Percentiles rank a stretch among this genome's conserved stretches.
These are phyloP conservation scores for Cyclotella kingstonii DNA, from an alignment of 108 stramenopile genomes.

Conservation along the genomic window DNA sequence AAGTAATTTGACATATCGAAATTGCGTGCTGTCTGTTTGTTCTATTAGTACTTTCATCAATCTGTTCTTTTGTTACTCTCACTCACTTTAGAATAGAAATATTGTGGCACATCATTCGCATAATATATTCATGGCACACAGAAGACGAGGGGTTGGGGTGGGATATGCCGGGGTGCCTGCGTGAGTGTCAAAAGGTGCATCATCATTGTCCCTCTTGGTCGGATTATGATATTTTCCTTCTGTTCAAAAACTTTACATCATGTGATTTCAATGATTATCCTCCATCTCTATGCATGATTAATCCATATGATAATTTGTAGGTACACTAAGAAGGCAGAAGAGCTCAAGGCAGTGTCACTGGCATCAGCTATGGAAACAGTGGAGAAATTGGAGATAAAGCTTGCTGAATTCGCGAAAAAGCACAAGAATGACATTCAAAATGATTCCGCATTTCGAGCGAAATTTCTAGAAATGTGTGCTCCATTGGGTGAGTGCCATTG, in stretches of 20 bases:
- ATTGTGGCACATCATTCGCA: too few relatives aligned
- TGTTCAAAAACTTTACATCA: too few relatives aligned
- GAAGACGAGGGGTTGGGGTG: slow-evolving; percentile 70
- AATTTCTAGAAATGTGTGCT: slow-evolving; percentile 95
- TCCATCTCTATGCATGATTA: too few relatives aligned
- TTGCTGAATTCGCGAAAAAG: slow-evolving; percentile 87
- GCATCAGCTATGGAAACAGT: slow-evolving; percentile 80
- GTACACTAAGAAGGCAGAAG: slow-evolving; percentile 76
- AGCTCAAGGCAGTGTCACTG: slow-evolving; percentile 68
- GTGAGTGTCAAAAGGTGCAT: slow-evolving; percentile 33
- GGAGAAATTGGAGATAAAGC: slow-evolving; percentile 69
- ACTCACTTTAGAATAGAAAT: too few relatives aligned
- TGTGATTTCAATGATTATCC: too few relatives aligned
- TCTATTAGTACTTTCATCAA: too few relatives aligned
- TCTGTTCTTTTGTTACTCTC: too few relatives aligned
- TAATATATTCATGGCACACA: slow-evolving; percentile 51
- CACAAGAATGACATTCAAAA: slow-evolving; percentile 88
- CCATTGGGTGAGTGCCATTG: slow-evolving; percentile 45
- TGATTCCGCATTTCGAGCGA: slow-evolving; percentile 88
- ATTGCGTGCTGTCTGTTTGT: too few relatives aligned
- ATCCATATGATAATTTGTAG: too few relatives aligned
- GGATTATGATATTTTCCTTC: not conserved
- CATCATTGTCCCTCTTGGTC: too few relatives aligned
- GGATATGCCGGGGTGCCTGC: slow-evolving; percentile 38
- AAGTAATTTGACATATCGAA: too few relatives aligned